Base-by-base conservation (phyloP, 1,284 basidiomycete genomes). In the Ceratobasidium papillatum region DNA sequence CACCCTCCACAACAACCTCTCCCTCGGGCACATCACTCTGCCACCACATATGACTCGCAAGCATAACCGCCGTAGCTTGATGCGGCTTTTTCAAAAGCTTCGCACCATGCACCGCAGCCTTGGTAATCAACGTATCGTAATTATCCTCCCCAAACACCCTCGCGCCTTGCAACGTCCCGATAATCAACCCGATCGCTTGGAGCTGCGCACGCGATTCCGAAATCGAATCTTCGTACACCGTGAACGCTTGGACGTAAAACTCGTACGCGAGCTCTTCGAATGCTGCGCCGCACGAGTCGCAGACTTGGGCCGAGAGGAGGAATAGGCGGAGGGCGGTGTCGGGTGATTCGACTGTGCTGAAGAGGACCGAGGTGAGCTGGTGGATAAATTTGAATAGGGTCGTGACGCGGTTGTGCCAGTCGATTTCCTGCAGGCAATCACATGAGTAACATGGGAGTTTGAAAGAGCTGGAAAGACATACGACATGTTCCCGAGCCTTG, bases 21-120 rank as follows among this genome's bases (percentile, higher is more conserved):
- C 83, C 82, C 75, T 83, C 82, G 22, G 79, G 82, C 4, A 79
- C 81, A 63, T 86, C 85, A 0, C 79, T 80, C 86, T 98, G 96
- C 95, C 95, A 98, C 95, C 95, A 98, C 80, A 98, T 84, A 84
- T 98, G 96, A 81, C 94, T 96, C 1, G 96, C 96, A 51, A 96
- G 86, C 65, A 93, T 90, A n/a, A 98, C 95, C 2, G 95, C 96
- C 5, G 90, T 94, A 17, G 95, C 93, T 83, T 98, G 96, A 82
- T 98, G 96, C 32, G 94, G 94, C 86, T 98, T 98, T 87, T 98
- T 98, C 81, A 98, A 82, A 77, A 98, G 82, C 83, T 96, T 96
- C 58, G 95, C 94, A 4, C 94, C 95, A 81, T 98, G 96, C 78
- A 98, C 84, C 9, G 96, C 95, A 27, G 95, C 96, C 83, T 98